Base-by-base conservation (phyloP, 345 rosid genomes). In the Draba incana region DNA sequence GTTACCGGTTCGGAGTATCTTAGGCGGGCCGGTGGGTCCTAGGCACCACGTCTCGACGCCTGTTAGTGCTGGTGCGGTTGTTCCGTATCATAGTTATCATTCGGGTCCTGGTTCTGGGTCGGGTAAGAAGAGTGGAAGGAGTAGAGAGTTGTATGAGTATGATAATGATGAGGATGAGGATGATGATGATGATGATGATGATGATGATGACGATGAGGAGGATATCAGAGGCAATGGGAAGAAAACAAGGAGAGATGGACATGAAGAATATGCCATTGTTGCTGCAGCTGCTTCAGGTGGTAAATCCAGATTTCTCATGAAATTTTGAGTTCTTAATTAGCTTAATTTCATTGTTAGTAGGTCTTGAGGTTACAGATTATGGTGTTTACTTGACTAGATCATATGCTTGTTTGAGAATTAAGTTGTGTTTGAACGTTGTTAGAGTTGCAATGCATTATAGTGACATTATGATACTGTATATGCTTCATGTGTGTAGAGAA, bases 1-100 rank as follows among this genome's bases (percentile, higher is more conserved):
- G 67, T 75, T 93, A 1, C 98, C 97, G 1, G 90, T 93, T 28
- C 76, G 92, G 80, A 93, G 98, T 51, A 90, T 90, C 54, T 56
- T 93, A 58, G 96, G 96, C 2, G 96, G 96, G 4, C 64, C 87
- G 11, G 33, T 86, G 31, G 92, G 82, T 6, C 87, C 96, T 23
- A 82, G 99, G 81, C 92, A 79, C 60, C 88, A 81, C 28, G 83
- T 79, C 20, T 37, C 62, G 23, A 55, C 64, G 62, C 79, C 53
- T 57, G 58, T 59, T 37, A 57, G 74, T 25, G 69, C 67, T 4
- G 64, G 41, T 12, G 46, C 75, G n/a, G 75, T 73, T 39, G 80
- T 71, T 11, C 84, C 83, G 10, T 86, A 82, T 69, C 83, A 88
- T 46, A 77, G 75, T 37, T 85, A 85, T 53, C 80, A 75, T 46